Base-by-base conservation (phyloP, 768 basidiomycete genomes). In the Calocera viscosa region DNA sequence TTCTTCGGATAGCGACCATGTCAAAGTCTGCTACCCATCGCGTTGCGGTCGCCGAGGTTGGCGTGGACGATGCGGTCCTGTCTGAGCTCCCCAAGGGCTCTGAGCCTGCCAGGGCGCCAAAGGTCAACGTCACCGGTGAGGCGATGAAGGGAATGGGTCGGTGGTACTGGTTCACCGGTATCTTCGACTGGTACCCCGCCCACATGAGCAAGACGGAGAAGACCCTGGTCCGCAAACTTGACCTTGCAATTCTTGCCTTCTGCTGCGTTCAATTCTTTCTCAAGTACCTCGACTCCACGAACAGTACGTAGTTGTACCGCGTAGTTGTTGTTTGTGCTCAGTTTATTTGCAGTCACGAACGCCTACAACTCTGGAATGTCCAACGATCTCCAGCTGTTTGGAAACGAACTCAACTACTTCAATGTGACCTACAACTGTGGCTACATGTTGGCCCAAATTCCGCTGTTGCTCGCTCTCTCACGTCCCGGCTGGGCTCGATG, bases 321-420 rank as follows among this genome's bases (percentile, higher is more conserved):
- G 8, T n/a, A 11, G 30, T 16, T 7, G 14, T 5, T 16, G 8
- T 19, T 47, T 10, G 14, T 11, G 30, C 53, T 60, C 2, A 60
- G 14, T 12, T 5, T 26, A 12, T 16, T 60, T 30, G 30, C 30
- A 60, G 53, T 89, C 34, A 79, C 80, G 69, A 89, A 89, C 74
- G 88, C 88, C 11, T 89, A 87, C 53, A 85, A 88, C 22, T 87
- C 86, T 2, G 88, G 88, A 5, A 88, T 90, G 87, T 84, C 81
- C 68, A 84, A 88, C 74, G 87, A 87, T 24, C 78, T 89, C 39
- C 70, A 80, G 67, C 86, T 88, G 85, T 73, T 78, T 43, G 86
- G 86, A 39, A 84, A 81, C 47, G 79, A 89, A 53, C 83, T 83
- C 72, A 87, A 89, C 71, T 60, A 60, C 30, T 60, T 60, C 53